Conservation (phyloP, 768 basidiomycete genomes). For the Calocera viscosa region DNA sequence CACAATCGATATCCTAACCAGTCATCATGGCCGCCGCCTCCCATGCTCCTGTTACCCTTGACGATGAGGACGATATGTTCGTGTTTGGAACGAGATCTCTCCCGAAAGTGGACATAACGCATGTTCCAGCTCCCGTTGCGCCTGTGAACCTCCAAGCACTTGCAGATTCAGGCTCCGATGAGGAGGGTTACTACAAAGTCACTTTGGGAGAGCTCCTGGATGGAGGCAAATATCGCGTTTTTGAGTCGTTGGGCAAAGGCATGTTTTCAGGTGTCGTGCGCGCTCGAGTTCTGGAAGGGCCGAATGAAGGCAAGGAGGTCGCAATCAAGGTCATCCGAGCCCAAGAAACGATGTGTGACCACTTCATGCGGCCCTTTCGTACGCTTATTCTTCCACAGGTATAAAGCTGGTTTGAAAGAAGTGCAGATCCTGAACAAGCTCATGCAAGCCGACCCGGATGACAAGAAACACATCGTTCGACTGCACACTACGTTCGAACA, state of each 20-base stretch:
- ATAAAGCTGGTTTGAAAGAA: conserved; percentile 89
- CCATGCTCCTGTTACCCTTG: conserved; percentile 37
- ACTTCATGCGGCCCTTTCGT: neutral
- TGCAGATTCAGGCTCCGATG: conserved; percentile 79
- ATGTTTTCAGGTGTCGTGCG: conserved; percentile 98
- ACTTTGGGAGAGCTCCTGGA: conserved; percentile 92
- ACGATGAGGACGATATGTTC: conserved; percentile 84
- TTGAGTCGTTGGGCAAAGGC: conserved; percentile 88
- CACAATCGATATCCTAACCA: conserved; percentile 18
- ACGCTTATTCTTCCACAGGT: conserved; percentile 40
- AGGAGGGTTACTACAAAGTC: conserved; percentile 91
- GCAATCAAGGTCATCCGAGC: conserved; percentile 94
- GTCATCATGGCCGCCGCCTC: conserved; percentile 61
- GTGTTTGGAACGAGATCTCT: conserved; percentile 52
- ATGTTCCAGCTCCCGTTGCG: conserved; percentile 26
- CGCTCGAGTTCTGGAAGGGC: conserved; percentile 63
- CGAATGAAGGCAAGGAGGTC: conserved; percentile 51
- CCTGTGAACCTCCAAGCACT: conserved; percentile 63
- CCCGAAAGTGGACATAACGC: conserved; percentile 11
- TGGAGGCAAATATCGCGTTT: conserved; percentile 85
- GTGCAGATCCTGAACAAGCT: conserved; percentile 78
- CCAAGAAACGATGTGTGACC: conserved; percentile 87
- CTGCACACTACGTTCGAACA: conserved; percentile 92
- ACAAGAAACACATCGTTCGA: conserved; percentile 93
- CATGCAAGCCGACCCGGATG: conserved; percentile 80